These are phyloP conservation scores for Silene noctiflora DNA, from an alignment of 179 eudicot species.

Conservation along the genomic window DNA sequence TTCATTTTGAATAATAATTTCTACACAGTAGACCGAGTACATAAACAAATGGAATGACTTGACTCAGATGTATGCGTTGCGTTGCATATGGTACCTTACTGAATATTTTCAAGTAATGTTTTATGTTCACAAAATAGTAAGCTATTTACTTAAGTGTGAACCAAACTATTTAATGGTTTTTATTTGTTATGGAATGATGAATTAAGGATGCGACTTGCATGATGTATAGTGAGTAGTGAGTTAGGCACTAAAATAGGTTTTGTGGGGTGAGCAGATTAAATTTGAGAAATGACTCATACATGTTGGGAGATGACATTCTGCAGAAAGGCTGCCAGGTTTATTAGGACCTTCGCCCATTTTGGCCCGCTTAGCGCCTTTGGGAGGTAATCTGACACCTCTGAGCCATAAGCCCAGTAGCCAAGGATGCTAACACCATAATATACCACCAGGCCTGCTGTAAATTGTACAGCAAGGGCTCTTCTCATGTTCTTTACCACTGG, in stretches of 20 bases:
- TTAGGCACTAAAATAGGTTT: no score
- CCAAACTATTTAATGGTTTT: no score
- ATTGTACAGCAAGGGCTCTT: slow-evolving; percentile 47
- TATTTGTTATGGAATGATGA: no score
- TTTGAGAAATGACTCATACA: slow-evolving; percentile 29
- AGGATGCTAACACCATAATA: slow-evolving; percentile 53
- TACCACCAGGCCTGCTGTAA: slow-evolving; percentile 40
- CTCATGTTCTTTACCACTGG: slow-evolving; percentile 63
- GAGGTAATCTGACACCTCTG: slow-evolving; percentile 51
- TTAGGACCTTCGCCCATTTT: slow-evolving; percentile 50
- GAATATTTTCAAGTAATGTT: not conserved
- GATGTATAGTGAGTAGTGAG: not conserved
- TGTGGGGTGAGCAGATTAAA: not conserved
- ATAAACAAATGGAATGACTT: not conserved
- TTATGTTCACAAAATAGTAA: not conserved
- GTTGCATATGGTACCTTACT: not conserved
- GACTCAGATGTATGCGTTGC: not conserved
- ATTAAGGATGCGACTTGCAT: no score
- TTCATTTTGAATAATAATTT: no score
- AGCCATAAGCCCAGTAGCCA: slow-evolving; percentile 69
- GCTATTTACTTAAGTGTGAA: no score
- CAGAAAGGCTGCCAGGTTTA: slow-evolving; percentile 40
- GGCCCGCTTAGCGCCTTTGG: slow-evolving; percentile 47
- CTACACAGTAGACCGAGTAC: not conserved
- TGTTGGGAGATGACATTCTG: slow-evolving; percentile 58